A percentile compares a stretch with the other conserved stretches of the same genome.
Evolutionary conservation across 2,329 filamentous ascomycete species (phyloP).

Genomic region (Sporothrix pallida): DNA sequence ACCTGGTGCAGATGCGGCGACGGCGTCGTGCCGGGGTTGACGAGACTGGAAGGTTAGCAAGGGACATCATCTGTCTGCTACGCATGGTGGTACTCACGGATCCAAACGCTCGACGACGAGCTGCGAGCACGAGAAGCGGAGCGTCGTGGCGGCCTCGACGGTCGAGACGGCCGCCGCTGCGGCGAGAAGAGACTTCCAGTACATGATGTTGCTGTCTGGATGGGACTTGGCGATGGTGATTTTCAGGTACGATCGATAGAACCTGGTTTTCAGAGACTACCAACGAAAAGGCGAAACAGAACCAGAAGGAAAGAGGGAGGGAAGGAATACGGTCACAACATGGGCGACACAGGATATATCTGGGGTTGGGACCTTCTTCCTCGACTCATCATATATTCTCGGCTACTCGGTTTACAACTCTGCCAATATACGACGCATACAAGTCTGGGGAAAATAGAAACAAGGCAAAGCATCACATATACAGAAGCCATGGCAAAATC

Average conservation of each 20-base stretch:
- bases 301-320: not conserved
- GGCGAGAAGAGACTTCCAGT: slow-evolving; percentile 30
- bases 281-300: not conserved
- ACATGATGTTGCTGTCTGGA: slow-evolving; percentile 17
- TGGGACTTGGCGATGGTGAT: too few relatives aligned
- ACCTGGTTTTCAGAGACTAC: not conserved
- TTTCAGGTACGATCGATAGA: not conserved
- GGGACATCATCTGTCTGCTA: too few relatives aligned
- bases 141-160: slow-evolving; percentile 32
- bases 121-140: slow-evolving; percentile 37
- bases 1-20: slow-evolving; percentile 35
- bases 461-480: not conserved
- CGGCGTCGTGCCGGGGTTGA: slow-evolving; percentile 33
- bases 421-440: not conserved
- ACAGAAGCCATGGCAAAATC: not conserved
- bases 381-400: not conserved
- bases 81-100: slow-evolving; percentile 19
- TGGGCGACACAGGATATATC: not conserved
- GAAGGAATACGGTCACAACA: not conserved
- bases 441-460: not conserved
- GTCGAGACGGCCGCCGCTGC: slow-evolving; percentile 25
- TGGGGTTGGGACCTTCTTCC: not conserved
- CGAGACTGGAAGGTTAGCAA: slow-evolving; percentile 26
- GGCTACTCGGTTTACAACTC: not conserved
- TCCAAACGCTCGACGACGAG: slow-evolving; percentile 35